phyloP scores from a whole-genome alignment of 345 rosid species.

The Mercurialis annua region DNA sequence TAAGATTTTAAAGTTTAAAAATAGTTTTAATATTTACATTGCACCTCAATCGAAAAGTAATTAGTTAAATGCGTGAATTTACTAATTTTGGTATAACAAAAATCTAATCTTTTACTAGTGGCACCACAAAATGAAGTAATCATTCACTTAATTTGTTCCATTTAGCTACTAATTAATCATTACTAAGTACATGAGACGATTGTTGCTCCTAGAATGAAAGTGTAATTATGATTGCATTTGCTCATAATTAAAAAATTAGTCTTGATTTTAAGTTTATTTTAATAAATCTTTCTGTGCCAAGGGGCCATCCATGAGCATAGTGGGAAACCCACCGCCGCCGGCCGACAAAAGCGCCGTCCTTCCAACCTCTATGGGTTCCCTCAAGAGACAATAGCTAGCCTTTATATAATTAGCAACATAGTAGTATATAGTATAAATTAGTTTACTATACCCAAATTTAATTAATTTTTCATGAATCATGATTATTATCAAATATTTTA shows the following conservation, averaged over 20 bases:
- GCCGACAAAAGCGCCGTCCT: slow-evolving; percentile 54
- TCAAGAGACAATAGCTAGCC: slow-evolving; percentile 34
- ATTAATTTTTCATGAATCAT: no score
- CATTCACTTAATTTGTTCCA: neutral
- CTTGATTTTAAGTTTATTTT: neutral
- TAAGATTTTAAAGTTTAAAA: neutral
- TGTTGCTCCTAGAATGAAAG: neutral
- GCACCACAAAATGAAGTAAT: neutral
- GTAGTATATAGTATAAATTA: no score
- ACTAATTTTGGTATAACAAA: no score
- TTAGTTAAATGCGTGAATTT: no score
- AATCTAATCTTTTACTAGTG: no score
- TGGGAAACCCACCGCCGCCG: slow-evolving; percentile 59
- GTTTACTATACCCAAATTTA: no score
- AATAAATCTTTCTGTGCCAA: neutral
- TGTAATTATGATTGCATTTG: neutral
- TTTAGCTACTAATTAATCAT: no score
- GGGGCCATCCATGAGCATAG: slow-evolving; percentile 17
- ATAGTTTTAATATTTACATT: neutral
- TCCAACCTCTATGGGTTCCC: slow-evolving; percentile 29
- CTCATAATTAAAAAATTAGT: neutral
- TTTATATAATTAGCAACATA: slow-evolving; percentile 19
- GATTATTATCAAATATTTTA: no score
- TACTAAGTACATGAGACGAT: neutral
- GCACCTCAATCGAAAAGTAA: neutral